Percentiles rank a stretch among this genome's conserved stretches.
Evolutionary conservation across 768 basidiomycete genomes (phyloP).

Genomic region (Postia placenta): DNA sequence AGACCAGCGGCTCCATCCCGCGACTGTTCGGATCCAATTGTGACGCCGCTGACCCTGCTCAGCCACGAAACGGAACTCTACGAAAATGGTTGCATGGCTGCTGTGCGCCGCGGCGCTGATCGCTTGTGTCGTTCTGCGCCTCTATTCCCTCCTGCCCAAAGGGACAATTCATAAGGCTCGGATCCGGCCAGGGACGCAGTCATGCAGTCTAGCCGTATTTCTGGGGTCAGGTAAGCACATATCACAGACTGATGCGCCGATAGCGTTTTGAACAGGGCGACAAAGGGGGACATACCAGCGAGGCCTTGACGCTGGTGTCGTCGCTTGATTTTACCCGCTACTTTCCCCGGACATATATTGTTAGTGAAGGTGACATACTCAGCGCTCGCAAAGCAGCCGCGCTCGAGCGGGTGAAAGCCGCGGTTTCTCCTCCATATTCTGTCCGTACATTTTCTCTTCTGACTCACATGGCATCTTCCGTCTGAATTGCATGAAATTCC

Average conservation of each 20-base stretch:
- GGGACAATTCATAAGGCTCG: not conserved
- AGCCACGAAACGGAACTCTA: too few relatives aligned
- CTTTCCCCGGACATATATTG: constrained; percentile 69
- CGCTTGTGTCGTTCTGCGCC: not conserved
- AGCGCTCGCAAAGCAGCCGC: constrained; percentile 64
- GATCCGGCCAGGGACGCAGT: constrained; percentile 7
- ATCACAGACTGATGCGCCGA: not conserved
- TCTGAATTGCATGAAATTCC: constrained; percentile 3
- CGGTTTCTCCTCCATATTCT: constrained; percentile 7
- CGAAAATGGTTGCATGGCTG: not conserved
- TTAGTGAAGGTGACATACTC: constrained; percentile 75
- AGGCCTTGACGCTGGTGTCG: constrained; percentile 70
- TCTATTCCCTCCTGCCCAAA: not conserved
- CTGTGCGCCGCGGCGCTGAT: not conserved
- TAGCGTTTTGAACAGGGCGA: constrained; percentile 1
- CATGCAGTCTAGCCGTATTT: constrained; percentile 69
- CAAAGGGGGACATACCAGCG: constrained; percentile 90
- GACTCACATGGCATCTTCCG: constrained; percentile 2
- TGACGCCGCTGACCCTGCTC: too few relatives aligned
- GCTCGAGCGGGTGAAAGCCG: constrained; percentile 48
- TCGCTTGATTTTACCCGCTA: constrained; percentile 73
- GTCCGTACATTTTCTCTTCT: constrained; percentile 10
- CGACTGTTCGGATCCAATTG: too few relatives aligned
- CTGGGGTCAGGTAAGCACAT: constrained; percentile 77
- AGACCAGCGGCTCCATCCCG: too few relatives aligned